phyloP scores from a whole-genome alignment of 164 flowering plant species.

The Annona cherimola region DNA sequence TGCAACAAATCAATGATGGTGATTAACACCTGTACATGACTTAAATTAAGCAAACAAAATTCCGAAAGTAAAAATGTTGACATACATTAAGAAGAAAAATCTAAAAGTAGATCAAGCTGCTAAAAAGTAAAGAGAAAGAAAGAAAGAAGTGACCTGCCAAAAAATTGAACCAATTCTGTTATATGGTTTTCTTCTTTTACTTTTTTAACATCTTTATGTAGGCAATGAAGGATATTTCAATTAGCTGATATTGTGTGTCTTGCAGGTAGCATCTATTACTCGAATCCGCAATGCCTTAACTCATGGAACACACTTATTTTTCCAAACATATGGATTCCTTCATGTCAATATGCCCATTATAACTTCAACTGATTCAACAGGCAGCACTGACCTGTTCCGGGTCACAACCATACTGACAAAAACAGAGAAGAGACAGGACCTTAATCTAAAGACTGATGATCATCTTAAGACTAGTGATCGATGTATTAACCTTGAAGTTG shows the following conservation, averaged over 20 bases:
- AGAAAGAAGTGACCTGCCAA: too few species aligned
- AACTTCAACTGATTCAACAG: slow-evolving; percentile 57
- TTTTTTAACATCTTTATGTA: background rate
- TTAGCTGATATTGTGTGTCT: slow-evolving; percentile 1
- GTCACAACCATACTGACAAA: slow-evolving; percentile 43
- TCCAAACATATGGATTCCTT: slow-evolving; percentile 64
- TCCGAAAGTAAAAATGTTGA: too few species aligned
- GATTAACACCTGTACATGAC: too few species aligned
- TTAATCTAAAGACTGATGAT: slow-evolving; percentile 12
- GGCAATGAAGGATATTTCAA: too few species aligned
- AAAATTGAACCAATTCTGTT: background rate
- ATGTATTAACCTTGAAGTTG: slow-evolving; percentile 43
- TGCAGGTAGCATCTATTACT: slow-evolving; percentile 72
- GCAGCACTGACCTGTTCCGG: slow-evolving; percentile 45
- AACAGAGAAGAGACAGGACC: slow-evolving; percentile 21
- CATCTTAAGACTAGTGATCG: too few species aligned
- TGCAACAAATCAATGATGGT: too few species aligned
- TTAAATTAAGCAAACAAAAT: too few species aligned
- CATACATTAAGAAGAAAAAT: too few species aligned
- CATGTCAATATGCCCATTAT: slow-evolving; percentile 68
- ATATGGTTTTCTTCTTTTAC: background rate
- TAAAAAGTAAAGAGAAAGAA: too few species aligned
- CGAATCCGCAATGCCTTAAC: slow-evolving; percentile 58
- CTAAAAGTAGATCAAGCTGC: too few species aligned
- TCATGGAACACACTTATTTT: slow-evolving; percentile 63